These are phyloP conservation scores for Aspergillus cejpii DNA, from an alignment of 2,329 filamentous ascomycete species.

Conservation along the genomic window DNA sequence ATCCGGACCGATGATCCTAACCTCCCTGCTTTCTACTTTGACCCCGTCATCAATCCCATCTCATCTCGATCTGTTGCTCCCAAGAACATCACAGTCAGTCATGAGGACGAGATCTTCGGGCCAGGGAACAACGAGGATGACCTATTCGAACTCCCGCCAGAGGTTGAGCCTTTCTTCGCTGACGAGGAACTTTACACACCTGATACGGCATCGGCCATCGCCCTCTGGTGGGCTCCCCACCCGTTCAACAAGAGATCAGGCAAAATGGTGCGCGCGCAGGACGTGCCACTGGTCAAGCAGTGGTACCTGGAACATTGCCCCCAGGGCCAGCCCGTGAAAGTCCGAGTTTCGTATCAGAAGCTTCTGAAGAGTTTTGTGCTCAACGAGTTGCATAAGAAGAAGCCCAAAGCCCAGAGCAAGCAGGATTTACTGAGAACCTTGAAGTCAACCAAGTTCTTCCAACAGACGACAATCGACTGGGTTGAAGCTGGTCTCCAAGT, in stretches of 20 bases:
- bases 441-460: conserved; percentile 98
- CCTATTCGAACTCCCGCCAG: conserved; percentile 72
- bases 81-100: conserved; percentile 84
- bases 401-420: conserved; percentile 90
- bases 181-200: conserved; percentile 84
- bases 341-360: conserved; percentile 97
- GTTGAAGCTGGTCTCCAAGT: conserved; percentile 98
- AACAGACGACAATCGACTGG: conserved; percentile 98
- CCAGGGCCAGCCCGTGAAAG: conserved; percentile 85
- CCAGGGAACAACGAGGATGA: conserved; percentile 73
- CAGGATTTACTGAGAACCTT: conserved; percentile 83
- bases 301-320: conserved; percentile 98
- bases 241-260: conserved; percentile 93
- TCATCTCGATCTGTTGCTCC: conserved; percentile 89
- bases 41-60: conserved; percentile 95
- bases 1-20: conserved; percentile 79
- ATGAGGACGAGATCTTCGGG: conserved; percentile 92
- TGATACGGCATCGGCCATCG: conserved; percentile 84
- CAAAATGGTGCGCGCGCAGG: conserved; percentile 92
- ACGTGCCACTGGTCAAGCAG: conserved; percentile 94
- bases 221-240: conserved; percentile 96
- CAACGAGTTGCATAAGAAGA: conserved; percentile 94
- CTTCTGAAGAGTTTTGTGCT: conserved; percentile 91
- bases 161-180: conserved; percentile 77
- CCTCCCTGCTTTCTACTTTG: conserved; percentile 94